A percentile compares a stretch with the other conserved stretches of the same genome.
Conservation (phyloP, 164 flowering plant species). For the Stephania yunnanensis region DNA sequence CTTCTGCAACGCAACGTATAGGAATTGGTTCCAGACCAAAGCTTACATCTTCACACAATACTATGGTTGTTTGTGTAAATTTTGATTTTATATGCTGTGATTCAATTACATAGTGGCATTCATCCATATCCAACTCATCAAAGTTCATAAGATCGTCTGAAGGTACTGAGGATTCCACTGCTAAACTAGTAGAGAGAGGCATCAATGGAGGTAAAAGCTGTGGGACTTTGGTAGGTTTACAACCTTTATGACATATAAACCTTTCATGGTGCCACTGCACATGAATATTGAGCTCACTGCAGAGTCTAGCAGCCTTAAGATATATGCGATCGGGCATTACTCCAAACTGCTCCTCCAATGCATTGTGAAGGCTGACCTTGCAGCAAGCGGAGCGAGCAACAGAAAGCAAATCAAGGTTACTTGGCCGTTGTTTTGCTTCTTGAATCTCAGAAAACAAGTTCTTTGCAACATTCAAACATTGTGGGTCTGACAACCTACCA, state of each 20-base stretch:
- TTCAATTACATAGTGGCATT: slow-evolving; percentile 64
- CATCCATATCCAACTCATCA: slow-evolving; percentile 70
- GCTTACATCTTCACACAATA: slow-evolving; percentile 81
- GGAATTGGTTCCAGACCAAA: slow-evolving; percentile 77
- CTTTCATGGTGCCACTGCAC: slow-evolving; percentile 82
- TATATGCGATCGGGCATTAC: slow-evolving; percentile 63
- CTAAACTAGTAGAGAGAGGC: slow-evolving; percentile 26
- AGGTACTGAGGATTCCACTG: slow-evolving; percentile 7
- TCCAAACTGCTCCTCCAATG: slow-evolving; percentile 60
- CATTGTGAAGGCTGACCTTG: slow-evolving; percentile 52
- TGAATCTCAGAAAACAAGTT: slow-evolving; percentile 58
- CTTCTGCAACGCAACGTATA: slow-evolving; percentile 69
- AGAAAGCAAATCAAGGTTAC: slow-evolving; percentile 64
- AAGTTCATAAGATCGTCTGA: slow-evolving; percentile 17
- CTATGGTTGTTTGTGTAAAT: slow-evolving; percentile 26
- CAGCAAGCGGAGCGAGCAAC: slow-evolving; percentile 83
- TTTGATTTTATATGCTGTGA: slow-evolving; percentile 37
- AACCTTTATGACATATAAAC: slow-evolving; percentile 79
- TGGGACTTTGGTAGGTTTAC: slow-evolving; percentile 32
- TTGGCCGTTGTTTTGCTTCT: slow-evolving; percentile 68
- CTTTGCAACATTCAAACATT: slow-evolving; percentile 66
- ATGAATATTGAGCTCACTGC: slow-evolving; percentile 73
- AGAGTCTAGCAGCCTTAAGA: slow-evolving; percentile 87
- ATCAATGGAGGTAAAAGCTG: slow-evolving; percentile 27
- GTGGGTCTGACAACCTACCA: slow-evolving; percentile 53